These are phyloP conservation scores for Aegilops speltoides DNA, from an alignment of 176 grass and related monocot species.

Conservation along the genomic window DNA sequence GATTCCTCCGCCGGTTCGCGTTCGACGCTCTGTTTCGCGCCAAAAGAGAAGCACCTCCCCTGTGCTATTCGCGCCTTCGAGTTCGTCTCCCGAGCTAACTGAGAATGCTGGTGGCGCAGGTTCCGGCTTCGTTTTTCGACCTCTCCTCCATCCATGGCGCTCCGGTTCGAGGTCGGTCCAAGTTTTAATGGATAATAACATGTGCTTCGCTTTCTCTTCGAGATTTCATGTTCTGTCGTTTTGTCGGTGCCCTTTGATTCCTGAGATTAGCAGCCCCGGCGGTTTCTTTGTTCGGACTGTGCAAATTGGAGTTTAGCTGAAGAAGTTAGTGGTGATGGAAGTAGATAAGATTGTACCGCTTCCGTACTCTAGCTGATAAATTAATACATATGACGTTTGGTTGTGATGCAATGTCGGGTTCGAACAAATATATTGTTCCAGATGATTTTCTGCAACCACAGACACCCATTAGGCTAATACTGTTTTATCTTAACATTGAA, in stretches of 20 bases:
- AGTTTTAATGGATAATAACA: background rate
- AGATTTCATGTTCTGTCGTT: background rate
- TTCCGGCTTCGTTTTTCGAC: background rate
- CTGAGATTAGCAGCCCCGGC: background rate
- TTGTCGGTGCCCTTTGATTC: background rate
- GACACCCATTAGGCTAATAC: background rate
- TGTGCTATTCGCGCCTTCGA: background rate
- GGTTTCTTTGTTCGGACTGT: background rate
- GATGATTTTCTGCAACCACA: slow-evolving; percentile 8
- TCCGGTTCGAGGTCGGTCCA: slow-evolving; percentile 60
- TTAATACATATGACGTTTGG: background rate
- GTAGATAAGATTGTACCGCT: slow-evolving; percentile 19
- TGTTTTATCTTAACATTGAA: background rate
- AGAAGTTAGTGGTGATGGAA: slow-evolving; percentile 9
- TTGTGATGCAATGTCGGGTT: background rate
- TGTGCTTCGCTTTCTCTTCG: background rate
- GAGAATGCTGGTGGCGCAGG: background rate
- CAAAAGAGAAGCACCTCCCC: slow-evolving; percentile 13
- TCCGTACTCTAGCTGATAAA: background rate
- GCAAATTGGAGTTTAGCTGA: background rate
- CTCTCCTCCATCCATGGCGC: slow-evolving; percentile 45
- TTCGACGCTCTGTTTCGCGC: slow-evolving; percentile 10
- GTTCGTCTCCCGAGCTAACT: background rate
- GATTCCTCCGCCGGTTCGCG: background rate
- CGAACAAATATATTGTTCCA: background rate